phyloP scores from a whole-genome alignment of 306 rosid genomes.

The Luffa acutangula region DNA sequence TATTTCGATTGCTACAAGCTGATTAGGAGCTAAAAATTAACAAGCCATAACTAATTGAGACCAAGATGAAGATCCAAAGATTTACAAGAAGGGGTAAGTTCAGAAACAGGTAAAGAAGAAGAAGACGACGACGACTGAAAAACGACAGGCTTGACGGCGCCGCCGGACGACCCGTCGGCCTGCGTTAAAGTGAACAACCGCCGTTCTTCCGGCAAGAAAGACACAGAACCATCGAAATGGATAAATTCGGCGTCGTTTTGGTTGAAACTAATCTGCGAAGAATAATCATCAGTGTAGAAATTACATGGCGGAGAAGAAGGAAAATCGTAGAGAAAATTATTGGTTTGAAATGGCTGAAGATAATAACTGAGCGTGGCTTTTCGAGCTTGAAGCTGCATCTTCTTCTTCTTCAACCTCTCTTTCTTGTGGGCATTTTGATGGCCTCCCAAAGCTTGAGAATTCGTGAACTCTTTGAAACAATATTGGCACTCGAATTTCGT shows the following conservation, averaged over 20 bases:
- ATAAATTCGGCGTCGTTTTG: neutral
- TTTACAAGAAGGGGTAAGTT: conserved; percentile 21
- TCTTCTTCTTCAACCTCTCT: conserved; percentile 93
- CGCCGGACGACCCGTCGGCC: neutral
- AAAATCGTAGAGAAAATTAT: conserved; percentile 5
- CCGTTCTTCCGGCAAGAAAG: neutral
- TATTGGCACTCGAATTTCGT: conserved; percentile 74
- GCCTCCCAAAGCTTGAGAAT: conserved; percentile 93
- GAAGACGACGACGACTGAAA: neutral
- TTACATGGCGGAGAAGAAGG: neutral
- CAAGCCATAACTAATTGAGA: conserved; percentile 9
- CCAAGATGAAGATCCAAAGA: conserved; percentile 73
- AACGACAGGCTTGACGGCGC: neutral
- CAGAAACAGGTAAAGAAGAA: conserved; percentile 28
- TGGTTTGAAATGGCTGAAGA: conserved; percentile 53
- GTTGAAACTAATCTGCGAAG: conserved; percentile 44
- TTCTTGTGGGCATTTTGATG: conserved; percentile 98
- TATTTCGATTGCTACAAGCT: neutral
- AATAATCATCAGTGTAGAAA: conserved; percentile 4
- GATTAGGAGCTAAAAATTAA: neutral
- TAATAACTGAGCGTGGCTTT: conserved; percentile 62
- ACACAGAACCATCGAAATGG: neutral
- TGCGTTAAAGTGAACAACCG: neutral
- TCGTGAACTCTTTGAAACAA: conserved; percentile 76
- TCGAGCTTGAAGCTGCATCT: conserved; percentile 76